Conservation (phyloP, 306 rosid species). For the Datisca glomerata region DNA sequence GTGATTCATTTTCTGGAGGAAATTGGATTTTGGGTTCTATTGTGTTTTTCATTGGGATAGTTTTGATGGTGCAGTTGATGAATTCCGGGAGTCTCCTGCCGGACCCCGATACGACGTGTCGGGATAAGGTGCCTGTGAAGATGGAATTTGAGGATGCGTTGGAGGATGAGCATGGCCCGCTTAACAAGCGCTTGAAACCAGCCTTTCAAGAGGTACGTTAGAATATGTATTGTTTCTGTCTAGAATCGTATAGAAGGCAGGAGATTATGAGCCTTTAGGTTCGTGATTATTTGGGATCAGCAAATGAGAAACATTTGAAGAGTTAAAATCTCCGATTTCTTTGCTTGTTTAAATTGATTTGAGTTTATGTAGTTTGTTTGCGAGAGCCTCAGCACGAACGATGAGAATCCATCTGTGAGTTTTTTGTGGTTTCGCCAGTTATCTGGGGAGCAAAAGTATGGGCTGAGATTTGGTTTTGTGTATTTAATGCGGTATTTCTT, state of each 20-base stretch:
- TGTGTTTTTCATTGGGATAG: not conserved
- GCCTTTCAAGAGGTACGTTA: slow-evolving; percentile 33
- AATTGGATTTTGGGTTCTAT: not conserved
- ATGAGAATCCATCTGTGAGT: no score
- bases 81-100: slow-evolving; percentile 32
- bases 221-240: slow-evolving; percentile 1
- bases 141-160: slow-evolving; percentile 63
- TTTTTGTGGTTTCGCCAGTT: no score
- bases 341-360: no score
- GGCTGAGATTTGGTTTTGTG: no score
- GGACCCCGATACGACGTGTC: slow-evolving; percentile 26
- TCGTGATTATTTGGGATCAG: no score
- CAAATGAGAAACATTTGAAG: no score
- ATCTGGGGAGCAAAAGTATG: no score
- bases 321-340: no score
- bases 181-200: slow-evolving; percentile 52
- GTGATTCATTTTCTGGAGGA: not conserved
- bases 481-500: no score
- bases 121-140: slow-evolving; percentile 43
- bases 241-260: slow-evolving; percentile 2
- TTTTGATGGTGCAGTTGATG: slow-evolving; percentile 52
- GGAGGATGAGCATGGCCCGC: slow-evolving; percentile 49
- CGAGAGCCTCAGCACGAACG: no score
- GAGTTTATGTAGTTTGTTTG: no score
- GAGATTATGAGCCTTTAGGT: no score